These are phyloP conservation scores for Sphaerulina musiva DNA, from an alignment of 2,329 filamentous ascomycete genomes.

Conservation along the genomic window DNA sequence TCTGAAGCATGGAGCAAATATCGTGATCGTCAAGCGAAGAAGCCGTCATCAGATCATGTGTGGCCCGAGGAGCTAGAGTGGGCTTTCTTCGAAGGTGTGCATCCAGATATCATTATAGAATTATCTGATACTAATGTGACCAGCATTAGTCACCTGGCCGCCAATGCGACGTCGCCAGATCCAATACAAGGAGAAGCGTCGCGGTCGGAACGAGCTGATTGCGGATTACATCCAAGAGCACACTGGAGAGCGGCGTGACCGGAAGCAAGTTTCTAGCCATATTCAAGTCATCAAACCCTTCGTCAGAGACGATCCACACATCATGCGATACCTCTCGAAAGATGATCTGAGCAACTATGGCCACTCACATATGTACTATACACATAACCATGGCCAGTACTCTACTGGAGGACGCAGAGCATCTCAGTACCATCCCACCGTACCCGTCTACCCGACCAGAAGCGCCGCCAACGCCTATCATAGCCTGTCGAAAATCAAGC, in stretches of 20 bases:
- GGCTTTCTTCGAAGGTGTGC: conserved; percentile 44
- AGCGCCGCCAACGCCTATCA: conserved; percentile 3
- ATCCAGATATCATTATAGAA: neutral
- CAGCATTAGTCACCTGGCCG: conserved; percentile 48
- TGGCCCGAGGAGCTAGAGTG: conserved; percentile 45
- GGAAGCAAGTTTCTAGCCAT: conserved; percentile 60
- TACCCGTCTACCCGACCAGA: conserved; percentile 1
- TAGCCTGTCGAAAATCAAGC: conserved; percentile 18
- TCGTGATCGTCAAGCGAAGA: conserved; percentile 23
- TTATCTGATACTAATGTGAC: conserved; percentile 15
- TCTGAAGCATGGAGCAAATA: conserved; percentile 44
- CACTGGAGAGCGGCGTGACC: conserved; percentile 47
- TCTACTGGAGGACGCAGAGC: conserved; percentile 12
- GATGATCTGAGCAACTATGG: conserved; percentile 27
- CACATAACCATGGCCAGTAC: conserved; percentile 3
- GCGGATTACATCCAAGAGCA: conserved; percentile 51
- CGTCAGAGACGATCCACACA: conserved; percentile 47
- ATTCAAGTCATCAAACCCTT: conserved; percentile 56
- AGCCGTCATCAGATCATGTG: conserved; percentile 26
- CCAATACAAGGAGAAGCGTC: conserved; percentile 44
- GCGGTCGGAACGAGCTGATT: conserved; percentile 57
- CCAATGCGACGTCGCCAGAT: conserved; percentile 53
- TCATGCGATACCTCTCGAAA: conserved; percentile 39
- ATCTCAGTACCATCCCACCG: conserved; percentile 22
- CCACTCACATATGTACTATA: conserved; percentile 10